Base-by-base conservation (phyloP, 257 asterid species). In the Striga asiatica region DNA sequence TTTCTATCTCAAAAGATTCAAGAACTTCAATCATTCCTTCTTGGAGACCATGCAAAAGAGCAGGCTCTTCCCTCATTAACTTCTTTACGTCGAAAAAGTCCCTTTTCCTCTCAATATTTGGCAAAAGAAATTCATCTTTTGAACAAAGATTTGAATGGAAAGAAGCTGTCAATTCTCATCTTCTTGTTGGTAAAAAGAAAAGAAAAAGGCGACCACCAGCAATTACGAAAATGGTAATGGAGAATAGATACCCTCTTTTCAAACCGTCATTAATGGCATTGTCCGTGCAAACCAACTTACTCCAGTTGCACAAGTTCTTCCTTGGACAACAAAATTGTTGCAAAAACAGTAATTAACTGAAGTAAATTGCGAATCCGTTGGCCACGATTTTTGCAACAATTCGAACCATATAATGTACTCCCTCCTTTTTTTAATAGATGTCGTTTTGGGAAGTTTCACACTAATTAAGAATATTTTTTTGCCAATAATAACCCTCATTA, bases 11-110 rank as follows among this genome's bases (percentile, higher is more conserved):
- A 62, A 71, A 77, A 76, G 79, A 56, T 74, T 82, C 82, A 80
- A 74, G 73, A 60, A 64, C 70, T 63, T 73, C 52, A 75, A 82
- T 80, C 58, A 82, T 78, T 68, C 18, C 76, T 69, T 76, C 82
- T 85, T 71, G 95, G 81, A 82, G 88, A 82, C 95, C 91, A 85
- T 82, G 95, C 91, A 83, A 60, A 76, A 79, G 48, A 41, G 46
- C 46, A 55, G 53, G 75, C 50, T 53, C 43, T 61, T 50, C 42
- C 50, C 50, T 51, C 54, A 49, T 60, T 63, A 56, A 7, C 66
- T 66, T 67, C 72, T 74, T 78, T 74, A 68, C 67, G 25, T 74
- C 69, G 66, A 65, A 61, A 79, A 84, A 72, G 72, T 50, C n/a
- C 65, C 69, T 71, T 71, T 73, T 50, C 31, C 64, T 52, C 41